A percentile compares a stretch with the other conserved stretches of the same genome.
Evolutionary conservation across 2,329 filamentous ascomycete genomes (phyloP).

Genomic region (Conoideocrella luteorostrata): DNA sequence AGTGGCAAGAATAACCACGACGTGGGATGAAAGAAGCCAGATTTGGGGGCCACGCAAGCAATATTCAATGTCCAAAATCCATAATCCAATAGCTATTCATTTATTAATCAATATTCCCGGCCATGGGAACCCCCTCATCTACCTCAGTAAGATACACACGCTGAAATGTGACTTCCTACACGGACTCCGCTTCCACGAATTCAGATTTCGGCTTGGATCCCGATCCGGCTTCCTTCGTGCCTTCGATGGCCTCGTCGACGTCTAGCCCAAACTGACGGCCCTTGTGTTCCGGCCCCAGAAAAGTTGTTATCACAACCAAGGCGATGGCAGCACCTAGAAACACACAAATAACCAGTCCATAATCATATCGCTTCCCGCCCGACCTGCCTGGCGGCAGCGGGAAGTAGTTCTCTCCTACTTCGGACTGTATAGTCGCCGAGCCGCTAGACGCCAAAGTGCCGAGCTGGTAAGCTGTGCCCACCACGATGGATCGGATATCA

Average conservation of each 20-base stretch:
- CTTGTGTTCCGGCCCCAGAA: slow-evolving; percentile 2
- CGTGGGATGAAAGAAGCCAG: too few species aligned
- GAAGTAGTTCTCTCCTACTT: not conserved
- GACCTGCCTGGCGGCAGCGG: not conserved
- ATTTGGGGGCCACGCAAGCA: too few species aligned
- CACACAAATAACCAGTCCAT: slow-evolving; percentile 1
- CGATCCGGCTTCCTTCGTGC: not conserved
- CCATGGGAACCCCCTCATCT: too few species aligned
- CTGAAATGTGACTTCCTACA: not conserved
- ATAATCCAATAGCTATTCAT: too few species aligned
- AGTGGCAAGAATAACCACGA: too few species aligned
- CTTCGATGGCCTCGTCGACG: not conserved
- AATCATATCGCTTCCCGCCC: slow-evolving; percentile 1
- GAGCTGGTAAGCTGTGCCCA: slow-evolving; percentile 4
- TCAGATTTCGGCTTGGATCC: not conserved
- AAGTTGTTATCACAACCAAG: slow-evolving; percentile 1
- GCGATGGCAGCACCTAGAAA: slow-evolving; percentile 2
- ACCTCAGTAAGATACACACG: too few species aligned
- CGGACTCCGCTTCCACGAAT: not conserved
- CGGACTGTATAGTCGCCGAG: slow-evolving; percentile 3
- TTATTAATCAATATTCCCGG: too few species aligned
- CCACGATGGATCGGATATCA: slow-evolving; percentile 1
- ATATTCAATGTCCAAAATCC: too few species aligned
- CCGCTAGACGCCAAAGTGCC: not conserved
- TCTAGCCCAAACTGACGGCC: slow-evolving; percentile 1